Evolutionary conservation across 805 yeast genomes (phyloP).

Genomic region (Candida caryicola): DNA sequence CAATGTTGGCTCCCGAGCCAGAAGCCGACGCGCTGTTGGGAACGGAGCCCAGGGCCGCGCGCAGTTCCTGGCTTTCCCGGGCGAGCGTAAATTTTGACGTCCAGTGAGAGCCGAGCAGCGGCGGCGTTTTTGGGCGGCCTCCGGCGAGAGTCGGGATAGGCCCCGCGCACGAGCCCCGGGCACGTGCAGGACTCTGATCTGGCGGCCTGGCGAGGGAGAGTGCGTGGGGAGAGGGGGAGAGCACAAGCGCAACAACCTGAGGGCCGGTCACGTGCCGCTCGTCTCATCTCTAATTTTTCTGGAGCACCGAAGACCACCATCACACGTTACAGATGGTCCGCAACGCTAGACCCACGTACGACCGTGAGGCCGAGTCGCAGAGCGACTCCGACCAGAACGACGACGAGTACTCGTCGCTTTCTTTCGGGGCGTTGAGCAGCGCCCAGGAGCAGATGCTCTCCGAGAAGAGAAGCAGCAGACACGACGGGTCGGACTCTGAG

Average conservation of each 20-base stretch:
- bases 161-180: too few relatives aligned
- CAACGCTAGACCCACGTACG: background rate
- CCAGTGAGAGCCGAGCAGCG: too few relatives aligned
- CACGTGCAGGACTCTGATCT: too few relatives aligned
- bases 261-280: conserved; percentile 1
- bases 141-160: too few relatives aligned
- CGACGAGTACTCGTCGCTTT: conserved; percentile 51
- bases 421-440: conserved; percentile 61
- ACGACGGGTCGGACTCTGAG: conserved; percentile 8
- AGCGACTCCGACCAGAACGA: conserved; percentile 20
- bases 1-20: too few relatives aligned
- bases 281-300: too few relatives aligned
- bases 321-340: background rate
- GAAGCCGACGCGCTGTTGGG: background rate
- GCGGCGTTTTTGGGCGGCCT: too few relatives aligned
- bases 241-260: too few relatives aligned
- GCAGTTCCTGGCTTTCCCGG: background rate
- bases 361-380: background rate
- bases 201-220: too few relatives aligned
- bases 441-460: conserved; percentile 52
- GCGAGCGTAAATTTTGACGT: too few relatives aligned
- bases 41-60: background rate
- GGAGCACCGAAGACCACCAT: too few relatives aligned
- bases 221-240: too few relatives aligned
- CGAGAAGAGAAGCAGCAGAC: conserved; percentile 13